Evolutionary conservation across 129 eudicot species (phyloP), one percentile per base, ranked within the genome.

Genomic region (Flaveria bidentis): DNA sequence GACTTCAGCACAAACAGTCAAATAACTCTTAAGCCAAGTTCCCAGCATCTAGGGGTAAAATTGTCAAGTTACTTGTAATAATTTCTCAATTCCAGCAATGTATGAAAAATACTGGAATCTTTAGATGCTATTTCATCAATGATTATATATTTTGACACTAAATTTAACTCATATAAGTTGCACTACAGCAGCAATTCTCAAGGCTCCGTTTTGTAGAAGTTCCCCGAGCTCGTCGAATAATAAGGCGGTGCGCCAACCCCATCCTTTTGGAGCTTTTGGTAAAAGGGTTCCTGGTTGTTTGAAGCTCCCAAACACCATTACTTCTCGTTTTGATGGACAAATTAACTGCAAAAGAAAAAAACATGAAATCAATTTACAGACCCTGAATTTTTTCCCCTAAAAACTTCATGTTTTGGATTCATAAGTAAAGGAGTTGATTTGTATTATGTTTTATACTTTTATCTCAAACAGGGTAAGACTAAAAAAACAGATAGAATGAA

Each of bases 211-310:
- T 76, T 94, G 99, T 71, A 94, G 83, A 66, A 91, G 93, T 73
- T 91, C 97, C 25, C 89, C 88, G 41, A 94, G 96, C 78, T 94
- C 97, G 20, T 91, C 92, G 60, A 89, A 94, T 46, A 94, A 84
- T 73, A 94, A 77, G 49, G 99, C 97, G 0, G 96, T 87, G 15
- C 97, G 93, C 99, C 99, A 94, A 22, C 99, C 99, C 99, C 99
- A 94, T 60, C 99, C 99, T 69, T 94, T 94, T 45, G 99, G 99
- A 70, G 97, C 99, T 89, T 94, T 94, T 36, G 99, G 99, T 73
- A 91, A 79, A 76, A 94, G 99, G 42, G 97, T 93, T 67, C 98
- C 97, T 0, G 90, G 85, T 81, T 94, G 99, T 76, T 94, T 94
- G 61, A 89, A 86, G 87, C 93, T 91, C 77, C 99, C 97, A 71